Base-by-base conservation (phyloP, 2,329 filamentous ascomycete species). In the Conoideocrella luteorostrata region DNA sequence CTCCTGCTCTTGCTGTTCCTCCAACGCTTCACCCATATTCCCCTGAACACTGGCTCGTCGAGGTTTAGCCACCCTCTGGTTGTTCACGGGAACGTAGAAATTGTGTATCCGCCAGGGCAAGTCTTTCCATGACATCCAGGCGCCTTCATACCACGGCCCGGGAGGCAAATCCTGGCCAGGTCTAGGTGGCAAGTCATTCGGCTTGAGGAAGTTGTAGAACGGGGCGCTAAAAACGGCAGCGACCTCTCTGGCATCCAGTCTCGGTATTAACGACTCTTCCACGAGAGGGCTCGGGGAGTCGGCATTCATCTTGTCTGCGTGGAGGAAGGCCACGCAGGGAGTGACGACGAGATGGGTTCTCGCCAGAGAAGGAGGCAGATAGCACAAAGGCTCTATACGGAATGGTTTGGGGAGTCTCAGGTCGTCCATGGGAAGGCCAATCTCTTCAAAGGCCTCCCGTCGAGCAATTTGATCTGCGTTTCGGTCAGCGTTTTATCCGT, bases 181-280 rank as follows among this genome's bases (percentile, higher is more conserved):
- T 10, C 58, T 56, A 2, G 62, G 62, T 3, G 70, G 63, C 49
- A 86, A 73, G 61, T 87, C 84, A 40, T 65, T 62, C 24, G 69
- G 62, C 37, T 69, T 71, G 42, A 97, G 68, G 61, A 97, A 96
- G 60, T 89, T 86, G 61, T 84, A 80, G 54, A 97, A 88, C 1
- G 88, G 86, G 5, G 86, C 90, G 5, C 87, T 91, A 67, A 97
- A 97, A 26, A 97, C 88, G 35, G 89, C 90, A 2, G 89, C 90
- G 2, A 97, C 91, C 65, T 97, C 91, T 52, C 86, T 84, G 2
- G 89, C 86, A 65, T 96, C 88, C 10, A 96, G 74, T 30, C 80
- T 77, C 0, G 91, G 90, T 47, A 88, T 88, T 65, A 90, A 76
- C 48, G 72, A 77, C 52, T 84, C 80, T 57, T 86, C 86, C 3